A percentile compares a stretch with the other conserved stretches of the same genome.
These are phyloP conservation scores for Massarina eburnea DNA, from an alignment of 2,329 filamentous ascomycete genomes.

Conservation along the genomic window DNA sequence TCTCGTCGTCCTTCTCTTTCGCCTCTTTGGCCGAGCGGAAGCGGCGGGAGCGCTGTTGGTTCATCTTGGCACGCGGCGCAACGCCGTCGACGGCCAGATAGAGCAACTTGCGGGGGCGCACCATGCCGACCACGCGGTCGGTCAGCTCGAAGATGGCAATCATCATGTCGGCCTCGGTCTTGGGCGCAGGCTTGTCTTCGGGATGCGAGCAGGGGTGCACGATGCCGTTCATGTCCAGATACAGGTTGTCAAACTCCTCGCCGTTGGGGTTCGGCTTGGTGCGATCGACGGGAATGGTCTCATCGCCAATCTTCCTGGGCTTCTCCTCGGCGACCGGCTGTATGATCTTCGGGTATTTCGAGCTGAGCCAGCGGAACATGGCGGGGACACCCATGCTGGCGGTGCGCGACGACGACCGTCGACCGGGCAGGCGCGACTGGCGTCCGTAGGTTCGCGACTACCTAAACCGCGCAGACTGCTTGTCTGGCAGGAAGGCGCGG, in stretches of 20 bases:
- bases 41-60: slow-evolving; percentile 93
- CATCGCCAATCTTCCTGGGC: slow-evolving; percentile 79
- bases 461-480: no score
- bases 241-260: slow-evolving; percentile 96
- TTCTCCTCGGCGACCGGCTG: slow-evolving; percentile 86
- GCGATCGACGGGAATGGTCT: slow-evolving; percentile 80
- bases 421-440: no score
- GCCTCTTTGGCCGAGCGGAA: slow-evolving; percentile 95
- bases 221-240: slow-evolving; percentile 99
- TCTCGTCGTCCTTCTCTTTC: slow-evolving; percentile 89
- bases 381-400: slow-evolving; percentile 85
- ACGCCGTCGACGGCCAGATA: slow-evolving; percentile 99
- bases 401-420: background rate
- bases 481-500: background rate
- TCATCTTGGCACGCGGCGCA: slow-evolving; percentile 98
- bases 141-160: slow-evolving; percentile 97
- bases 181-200: slow-evolving; percentile 86
- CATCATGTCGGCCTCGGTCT: slow-evolving; percentile 99
- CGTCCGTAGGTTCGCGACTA: no score
- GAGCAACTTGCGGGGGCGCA: slow-evolving; percentile 88
- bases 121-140: slow-evolving; percentile 98
- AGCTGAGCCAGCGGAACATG: slow-evolving; percentile 93
- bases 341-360: slow-evolving; percentile 97
- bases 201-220: slow-evolving; percentile 98
- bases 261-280: slow-evolving; percentile 90